Conservation (phyloP, 2,329 filamentous ascomycete species). For the Pseudogymnoascus sp. region DNA sequence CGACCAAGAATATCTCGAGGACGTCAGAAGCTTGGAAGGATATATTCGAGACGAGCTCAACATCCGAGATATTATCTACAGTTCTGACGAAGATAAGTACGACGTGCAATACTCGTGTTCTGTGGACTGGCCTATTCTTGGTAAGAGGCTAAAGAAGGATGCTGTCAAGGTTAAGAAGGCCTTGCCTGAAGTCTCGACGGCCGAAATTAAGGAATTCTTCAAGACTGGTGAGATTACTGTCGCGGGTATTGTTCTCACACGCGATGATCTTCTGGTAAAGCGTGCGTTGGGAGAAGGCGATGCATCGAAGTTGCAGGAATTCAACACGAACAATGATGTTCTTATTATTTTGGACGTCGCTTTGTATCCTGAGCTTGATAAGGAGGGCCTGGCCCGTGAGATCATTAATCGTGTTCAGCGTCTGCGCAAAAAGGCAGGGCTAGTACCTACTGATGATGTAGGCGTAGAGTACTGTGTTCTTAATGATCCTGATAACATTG, state of each 20-base stretch:
- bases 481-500: conserved; percentile 68
- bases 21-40: conserved; percentile 74
- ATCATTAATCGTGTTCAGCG: conserved; percentile 90
- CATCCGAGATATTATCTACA: conserved; percentile 74
- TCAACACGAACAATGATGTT: conserved; percentile 82
- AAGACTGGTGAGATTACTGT: conserved; percentile 67
- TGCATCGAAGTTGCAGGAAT: conserved; percentile 67
- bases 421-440: conserved; percentile 84
- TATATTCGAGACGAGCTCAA: conserved; percentile 93
- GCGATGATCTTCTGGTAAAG: conserved; percentile 76
- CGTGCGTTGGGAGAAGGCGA: conserved; percentile 68
- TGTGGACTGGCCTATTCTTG: conserved; percentile 88
- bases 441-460: conserved; percentile 87
- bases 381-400: conserved; percentile 84
- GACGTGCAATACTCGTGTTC: conserved; percentile 83
- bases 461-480: conserved; percentile 87
- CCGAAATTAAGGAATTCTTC: conserved; percentile 74
- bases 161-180: conserved; percentile 86
- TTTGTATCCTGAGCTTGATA: conserved; percentile 74
- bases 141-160: conserved; percentile 97
- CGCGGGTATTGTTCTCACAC: conserved; percentile 74
- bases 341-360: conserved; percentile 83
- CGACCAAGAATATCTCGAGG: conserved; percentile 73
- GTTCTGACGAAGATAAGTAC: conserved; percentile 81
- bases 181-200: conserved; percentile 67